Evolutionary conservation across 139 green algal species (phyloP).

Genomic region (Micromonas commoda): DNA sequence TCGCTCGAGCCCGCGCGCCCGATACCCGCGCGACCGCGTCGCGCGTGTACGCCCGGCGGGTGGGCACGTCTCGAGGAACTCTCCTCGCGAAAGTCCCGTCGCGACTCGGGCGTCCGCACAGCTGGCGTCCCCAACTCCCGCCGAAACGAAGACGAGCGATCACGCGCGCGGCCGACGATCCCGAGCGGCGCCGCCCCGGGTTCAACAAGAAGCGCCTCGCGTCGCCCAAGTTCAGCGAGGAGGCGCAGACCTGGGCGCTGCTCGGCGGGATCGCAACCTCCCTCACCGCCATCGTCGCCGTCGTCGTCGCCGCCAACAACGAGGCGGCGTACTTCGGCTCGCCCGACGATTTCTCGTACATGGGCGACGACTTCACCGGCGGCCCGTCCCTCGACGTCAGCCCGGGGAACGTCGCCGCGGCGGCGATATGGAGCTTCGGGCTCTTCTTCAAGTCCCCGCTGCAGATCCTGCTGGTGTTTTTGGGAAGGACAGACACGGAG

Average conservation of each 20-base stretch:
- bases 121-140: no score
- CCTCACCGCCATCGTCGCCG: background rate
- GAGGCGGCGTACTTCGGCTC: background rate
- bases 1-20: no score
- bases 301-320: background rate
- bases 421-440: slow-evolving; percentile 10
- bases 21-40: no score
- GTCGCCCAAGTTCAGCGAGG: background rate
- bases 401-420: background rate
- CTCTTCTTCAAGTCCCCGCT: slow-evolving; percentile 39
- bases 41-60: no score
- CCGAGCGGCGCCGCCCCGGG: no score
- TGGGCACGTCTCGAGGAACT: no score
- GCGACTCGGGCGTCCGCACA: no score
- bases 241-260: background rate
- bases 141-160: no score
- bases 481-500: slow-evolving; percentile 63
- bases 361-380: background rate
- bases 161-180: no score
- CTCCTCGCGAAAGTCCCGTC: no score
- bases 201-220: no score
- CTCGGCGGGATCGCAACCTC: background rate
- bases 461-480: slow-evolving; percentile 70
- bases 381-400: no score
- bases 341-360: background rate